Base-by-base conservation (phyloP, 2,329 filamentous ascomycete genomes). In the Myriosclerotinia duriaeana region DNA sequence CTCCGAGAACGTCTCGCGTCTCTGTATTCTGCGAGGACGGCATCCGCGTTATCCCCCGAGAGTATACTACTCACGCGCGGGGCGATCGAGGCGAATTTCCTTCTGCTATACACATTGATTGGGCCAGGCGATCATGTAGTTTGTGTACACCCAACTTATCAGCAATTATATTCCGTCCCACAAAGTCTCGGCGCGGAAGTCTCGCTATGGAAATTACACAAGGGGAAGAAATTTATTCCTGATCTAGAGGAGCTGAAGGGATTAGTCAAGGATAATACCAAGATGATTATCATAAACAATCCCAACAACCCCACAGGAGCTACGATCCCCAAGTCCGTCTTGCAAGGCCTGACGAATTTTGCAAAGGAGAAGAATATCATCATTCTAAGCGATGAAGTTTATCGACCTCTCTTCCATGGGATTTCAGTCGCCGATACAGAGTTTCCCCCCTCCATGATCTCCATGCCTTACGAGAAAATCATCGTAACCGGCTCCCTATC, bases 91-190 rank as follows among this genome's bases (percentile, higher is more conserved):
- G 92, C 92, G n/a, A 96, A 96, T 74, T 91, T 92, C 72, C 79
- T 95, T n/a, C 79, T 88, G 2, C 83, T 95, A 9, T 93, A 93
- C 76, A 82, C 88, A 0, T 80, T 95, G 8, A 76, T 95, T 2
- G 85, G 86, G 0, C 85, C 87, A 0, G 90, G 88, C 0, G 91
- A 96, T 74, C 92, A 96, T 81, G 89, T 94, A 56, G 84, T 96
- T 67, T 95, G 91, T 74, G 90, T 95, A 67, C 91, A 93, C 75
- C 92, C 93, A 15, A 94, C 91, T 0, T 96, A 95, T 73, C 91
- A 95, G 76, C 91, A 95, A 73, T 83, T 96, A 1, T 95, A 94
- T 74, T 81, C 87, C 12, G 85, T 96, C 0, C 91, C 92, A 0
- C 82, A 83, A 71, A 89, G 87, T 48, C 79, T 96, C 6, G 92